A percentile compares a stretch with the other conserved stretches of the same genome.
phyloP scores from a whole-genome alignment of 257 asterid genomes.

The Ligustrum vulgare region DNA sequence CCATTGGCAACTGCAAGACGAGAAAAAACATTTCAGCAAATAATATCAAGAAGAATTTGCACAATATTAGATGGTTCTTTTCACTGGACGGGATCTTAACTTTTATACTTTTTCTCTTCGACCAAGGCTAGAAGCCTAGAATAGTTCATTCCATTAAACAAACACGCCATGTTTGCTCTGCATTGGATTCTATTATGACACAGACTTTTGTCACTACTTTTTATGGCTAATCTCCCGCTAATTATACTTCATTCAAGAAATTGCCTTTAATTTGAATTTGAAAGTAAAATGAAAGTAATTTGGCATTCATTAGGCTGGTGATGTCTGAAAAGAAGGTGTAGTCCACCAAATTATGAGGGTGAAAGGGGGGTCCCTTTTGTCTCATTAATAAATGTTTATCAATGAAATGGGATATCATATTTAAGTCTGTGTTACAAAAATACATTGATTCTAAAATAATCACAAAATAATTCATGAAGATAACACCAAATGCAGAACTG shows the following conservation, averaged over 20 bases:
- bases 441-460: background rate
- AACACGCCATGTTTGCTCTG: background rate
- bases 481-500: background rate
- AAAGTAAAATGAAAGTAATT: background rate
- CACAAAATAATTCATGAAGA: background rate
- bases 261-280: background rate
- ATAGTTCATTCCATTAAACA: background rate
- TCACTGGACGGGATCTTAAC: background rate
- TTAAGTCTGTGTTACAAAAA: background rate
- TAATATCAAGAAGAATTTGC: background rate
- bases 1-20: slow-evolving; percentile 40
- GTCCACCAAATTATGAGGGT: background rate
- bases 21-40: background rate
- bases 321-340: background rate
- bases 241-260: background rate
- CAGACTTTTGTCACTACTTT: background rate
- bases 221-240: background rate
- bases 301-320: background rate
- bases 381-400: background rate
- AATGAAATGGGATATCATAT: background rate
- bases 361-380: background rate
- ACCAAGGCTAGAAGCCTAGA: background rate
- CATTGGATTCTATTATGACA: background rate
- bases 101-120: background rate
- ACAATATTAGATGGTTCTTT: background rate